Evolutionary conservation across 139 green algal genomes (phyloP).

Genomic region (Ulvella scutata): DNA sequence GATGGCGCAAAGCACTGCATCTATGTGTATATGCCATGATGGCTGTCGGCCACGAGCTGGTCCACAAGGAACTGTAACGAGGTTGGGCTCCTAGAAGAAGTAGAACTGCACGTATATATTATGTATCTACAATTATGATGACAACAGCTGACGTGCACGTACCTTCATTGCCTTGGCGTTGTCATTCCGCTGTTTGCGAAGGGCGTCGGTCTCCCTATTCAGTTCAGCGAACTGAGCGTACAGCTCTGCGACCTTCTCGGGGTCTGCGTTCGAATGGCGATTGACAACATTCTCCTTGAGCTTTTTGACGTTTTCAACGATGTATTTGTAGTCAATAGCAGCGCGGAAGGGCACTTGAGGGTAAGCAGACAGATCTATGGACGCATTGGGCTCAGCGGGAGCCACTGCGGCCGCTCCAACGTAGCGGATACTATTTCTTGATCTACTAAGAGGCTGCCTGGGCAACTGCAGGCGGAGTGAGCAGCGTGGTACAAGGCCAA

Average conservation of each 20-base stretch:
- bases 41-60: not conserved
- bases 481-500: not conserved
- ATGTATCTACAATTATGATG: not conserved
- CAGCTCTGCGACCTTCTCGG: constrained; percentile 47
- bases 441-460: no score
- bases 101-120: not conserved
- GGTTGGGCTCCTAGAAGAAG: not conserved
- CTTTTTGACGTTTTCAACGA: constrained; percentile 57
- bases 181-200: constrained; percentile 66
- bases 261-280: constrained; percentile 54
- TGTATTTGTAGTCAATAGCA: constrained; percentile 71
- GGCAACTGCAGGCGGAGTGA: not conserved
- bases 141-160: not conserved
- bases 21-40: not conserved
- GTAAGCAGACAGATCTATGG: constrained; percentile 4
- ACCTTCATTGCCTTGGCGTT: constrained; percentile 86
- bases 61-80: not conserved
- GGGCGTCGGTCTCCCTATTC: constrained; percentile 52
- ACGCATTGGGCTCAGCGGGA: no score
- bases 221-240: constrained; percentile 68
- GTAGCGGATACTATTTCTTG: no score
- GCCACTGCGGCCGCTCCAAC: no score
- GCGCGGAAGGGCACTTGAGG: constrained; percentile 41
- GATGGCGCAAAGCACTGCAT: not conserved
- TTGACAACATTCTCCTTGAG: constrained; percentile 48